Base-by-base conservation (phyloP, 148 eudicot species). In the Nyssa sinensis region DNA sequence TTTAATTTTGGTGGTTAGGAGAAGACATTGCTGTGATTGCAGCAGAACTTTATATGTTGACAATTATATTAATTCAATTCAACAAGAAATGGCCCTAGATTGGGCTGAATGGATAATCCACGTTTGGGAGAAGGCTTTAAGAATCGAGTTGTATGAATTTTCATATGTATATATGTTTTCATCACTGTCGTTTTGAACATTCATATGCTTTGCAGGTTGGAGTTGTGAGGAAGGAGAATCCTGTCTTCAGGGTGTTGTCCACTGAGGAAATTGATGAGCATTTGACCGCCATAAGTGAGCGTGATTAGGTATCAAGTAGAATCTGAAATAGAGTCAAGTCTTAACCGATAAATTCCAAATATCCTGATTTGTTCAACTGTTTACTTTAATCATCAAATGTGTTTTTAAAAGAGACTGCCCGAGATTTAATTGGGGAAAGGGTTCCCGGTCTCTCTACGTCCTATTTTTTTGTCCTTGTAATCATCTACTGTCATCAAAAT, bases 191-290 rank as follows among this genome's bases (percentile, higher is more conserved):
- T 16, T 6, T 30, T 30, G 0, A 30, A 16, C 11, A 12, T 30
- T 3, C 14, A 14, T 19, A 55, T n/a, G 24, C 21, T 63, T 75
- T 73, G 70, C 89, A 96, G 99, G 99, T 96, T 55, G 59, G 99
- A 75, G 98, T 96, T 61, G 99, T 93, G 77, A 87, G 88, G 78
- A 79, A 89, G 70, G 94, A 86, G 25, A 86, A 96, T 74, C 84
- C 93, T 7, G 80, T 83, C 58, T 96, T 93, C 85, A 86, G 93
- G 77, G 91, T 85, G 34, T 83, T 93, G 76, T 74, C 97, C 12
- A 93, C 91, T 1, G 98, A 93, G 79, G 99, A 96, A 86, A 96
- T 96, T 37, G 98, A 94, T 30, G 97, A 94, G 85, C 94, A 92
- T 75, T 74, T 95, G 81, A 93, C 97, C 35, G 94, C 98, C 69